Evolutionary conservation across 2,329 filamentous ascomycete genomes (phyloP), one percentile per base, ranked within the genome.

Genomic region (Hypoxylon rubiginosum): DNA sequence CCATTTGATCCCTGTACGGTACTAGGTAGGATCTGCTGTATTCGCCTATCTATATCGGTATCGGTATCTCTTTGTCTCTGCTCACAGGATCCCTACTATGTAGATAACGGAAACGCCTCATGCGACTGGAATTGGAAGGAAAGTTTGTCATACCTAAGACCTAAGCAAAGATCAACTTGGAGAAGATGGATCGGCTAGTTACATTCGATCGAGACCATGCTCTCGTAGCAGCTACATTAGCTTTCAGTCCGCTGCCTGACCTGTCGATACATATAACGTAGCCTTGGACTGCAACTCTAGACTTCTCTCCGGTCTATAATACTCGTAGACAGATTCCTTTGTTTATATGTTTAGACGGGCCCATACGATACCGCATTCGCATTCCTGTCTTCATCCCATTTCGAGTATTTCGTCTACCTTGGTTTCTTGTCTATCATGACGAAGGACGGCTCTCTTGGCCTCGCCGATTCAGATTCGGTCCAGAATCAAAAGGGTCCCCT

Each of bases 401-500:
- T 54, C 6, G 21, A 45, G 19, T 34, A 46, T 15, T 17, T 19
- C 13, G 19, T 54, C 19, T 54, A 28, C 41, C 21, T 30, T 32
- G 15, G 34, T 58, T 24, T 34, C 17, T 50, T 10, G 46, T 45
- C 46, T 17, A 36, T 13, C 32, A 67, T 67, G 64, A 36, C 55
- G 21, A 53, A 56, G 43, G 24, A 54, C 34, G 49, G 62, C 52
- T 67, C 56, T 8, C 28, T 26, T 34, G 49, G 26, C 36, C 13
- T 61, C 55, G 49, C 36, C 11, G 68, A 68, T 57, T 60, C 50
- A 13, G 64, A 68, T 43, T 68, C 66, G 32, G 36, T 41, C 28
- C 52, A 62, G 24, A 24, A 56, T 0, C 56, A 66, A 41, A 74
- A 73, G 46, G 65, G 69, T 15, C 58, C 66, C 51, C 11, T 63